Evolutionary conservation across 495 filamentous ascomycete species (phyloP).

Genomic region (Lasiosphaeris hirsuta): DNA sequence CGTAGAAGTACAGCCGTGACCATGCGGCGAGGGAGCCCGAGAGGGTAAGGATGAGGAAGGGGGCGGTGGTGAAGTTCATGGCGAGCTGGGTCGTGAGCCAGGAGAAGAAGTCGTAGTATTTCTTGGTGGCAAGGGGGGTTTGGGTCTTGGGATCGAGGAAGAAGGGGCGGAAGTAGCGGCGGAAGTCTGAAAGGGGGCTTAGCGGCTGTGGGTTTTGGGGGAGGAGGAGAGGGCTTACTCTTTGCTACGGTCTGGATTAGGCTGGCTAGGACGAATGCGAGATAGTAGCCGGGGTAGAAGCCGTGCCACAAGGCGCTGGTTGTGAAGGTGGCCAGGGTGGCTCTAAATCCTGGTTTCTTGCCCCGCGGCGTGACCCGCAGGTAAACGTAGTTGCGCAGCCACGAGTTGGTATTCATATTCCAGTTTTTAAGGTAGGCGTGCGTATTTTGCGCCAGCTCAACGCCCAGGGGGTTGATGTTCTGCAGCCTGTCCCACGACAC

Average conservation of each 20-base stretch:
- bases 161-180: slow-evolving; percentile 86
- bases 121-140: slow-evolving; percentile 66
- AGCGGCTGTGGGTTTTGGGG: not conserved
- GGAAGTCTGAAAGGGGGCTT: slow-evolving; percentile 60
- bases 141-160: slow-evolving; percentile 72
- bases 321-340: slow-evolving; percentile 87
- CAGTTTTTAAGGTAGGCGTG: slow-evolving; percentile 83
- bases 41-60: slow-evolving; percentile 79
- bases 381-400: slow-evolving; percentile 95
- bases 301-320: slow-evolving; percentile 98
- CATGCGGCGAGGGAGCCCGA: slow-evolving; percentile 66
- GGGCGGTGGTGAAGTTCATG: slow-evolving; percentile 75
- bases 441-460: slow-evolving; percentile 88
- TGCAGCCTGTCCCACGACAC: slow-evolving; percentile 85
- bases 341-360: slow-evolving; percentile 94
- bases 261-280: slow-evolving; percentile 82
- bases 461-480: slow-evolving; percentile 77
- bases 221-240: slow-evolving; percentile 55
- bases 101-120: slow-evolving; percentile 80
- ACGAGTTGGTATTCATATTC: slow-evolving; percentile 99
- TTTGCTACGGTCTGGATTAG: slow-evolving; percentile 93
- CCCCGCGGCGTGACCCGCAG: slow-evolving; percentile 91
- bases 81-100: slow-evolving; percentile 77
- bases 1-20: slow-evolving; percentile 87
- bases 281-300: slow-evolving; percentile 94